Conservation (phyloP, 2,329 filamentous ascomycete species). For the Podosphaera fusca region DNA sequence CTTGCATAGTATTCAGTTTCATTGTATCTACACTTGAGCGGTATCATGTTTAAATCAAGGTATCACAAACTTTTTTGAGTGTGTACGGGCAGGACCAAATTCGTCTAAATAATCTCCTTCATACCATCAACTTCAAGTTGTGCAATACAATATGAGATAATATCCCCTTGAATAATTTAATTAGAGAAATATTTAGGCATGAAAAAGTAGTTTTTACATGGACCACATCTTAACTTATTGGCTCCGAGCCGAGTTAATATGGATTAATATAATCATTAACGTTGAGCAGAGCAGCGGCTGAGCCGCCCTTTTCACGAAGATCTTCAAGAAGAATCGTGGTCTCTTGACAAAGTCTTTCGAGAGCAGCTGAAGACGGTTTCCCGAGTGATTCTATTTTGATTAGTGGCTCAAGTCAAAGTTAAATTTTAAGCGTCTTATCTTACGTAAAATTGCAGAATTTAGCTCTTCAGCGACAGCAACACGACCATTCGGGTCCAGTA, state of each 20-base stretch:
- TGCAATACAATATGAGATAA: too few species aligned
- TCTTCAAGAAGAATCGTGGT: constrained; percentile 71
- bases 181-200: too few species aligned
- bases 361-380: constrained; percentile 63
- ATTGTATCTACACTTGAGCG: too few species aligned
- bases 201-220: neutral
- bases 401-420: neutral
- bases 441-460: constrained; percentile 68
- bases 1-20: too few species aligned
- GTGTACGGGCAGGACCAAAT: too few species aligned
- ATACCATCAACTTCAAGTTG: too few species aligned
- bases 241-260: neutral
- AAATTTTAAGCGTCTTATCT: neutral
- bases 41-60: too few species aligned
- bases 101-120: too few species aligned
- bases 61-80: too few species aligned
- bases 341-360: constrained; percentile 71
- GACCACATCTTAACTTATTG: neutral
- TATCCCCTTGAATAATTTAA: too few species aligned
- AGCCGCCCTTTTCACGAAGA: constrained; percentile 53
- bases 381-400: constrained; percentile 53
- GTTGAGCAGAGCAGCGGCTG: constrained; percentile 67
- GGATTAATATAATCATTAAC: constrained; percentile 25
- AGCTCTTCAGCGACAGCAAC: constrained; percentile 73
- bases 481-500: constrained; percentile 55